phyloP scores from a whole-genome alignment of 306 rosid species.

The Calophaca sinica region DNA sequence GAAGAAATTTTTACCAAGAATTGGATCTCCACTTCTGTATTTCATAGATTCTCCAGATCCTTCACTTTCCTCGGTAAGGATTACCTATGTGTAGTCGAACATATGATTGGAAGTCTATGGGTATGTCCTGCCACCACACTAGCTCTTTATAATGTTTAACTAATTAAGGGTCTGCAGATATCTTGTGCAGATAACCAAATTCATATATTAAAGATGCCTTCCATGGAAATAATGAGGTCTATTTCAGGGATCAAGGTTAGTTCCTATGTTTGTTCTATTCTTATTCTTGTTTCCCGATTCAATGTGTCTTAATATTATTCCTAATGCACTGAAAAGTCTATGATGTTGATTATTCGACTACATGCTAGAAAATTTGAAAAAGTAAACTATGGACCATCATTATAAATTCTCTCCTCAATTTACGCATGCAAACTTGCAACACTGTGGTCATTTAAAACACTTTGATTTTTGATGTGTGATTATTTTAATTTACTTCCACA shows the following conservation, averaged over 20 bases:
- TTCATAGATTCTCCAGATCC: conserved; percentile 85
- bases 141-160: conserved; percentile 50
- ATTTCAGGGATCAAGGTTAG: conserved; percentile 97
- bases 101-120: conserved; percentile 13
- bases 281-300: conserved; percentile 12
- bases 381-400: neutral
- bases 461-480: neutral
- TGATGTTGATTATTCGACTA: conserved; percentile 15
- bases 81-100: conserved; percentile 26
- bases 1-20: conserved; percentile 78
- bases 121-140: conserved; percentile 32
- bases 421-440: conserved; percentile 20
- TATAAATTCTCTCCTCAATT: neutral
- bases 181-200: conserved; percentile 95
- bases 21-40: conserved; percentile 90
- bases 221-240: conserved; percentile 84
- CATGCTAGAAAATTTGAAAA: conserved; percentile 13
- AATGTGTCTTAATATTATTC: conserved; percentile 13
- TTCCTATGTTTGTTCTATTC: conserved; percentile 35
- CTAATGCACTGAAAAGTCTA: conserved; percentile 24
- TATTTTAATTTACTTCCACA: conserved; percentile 31
- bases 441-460: neutral
- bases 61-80: conserved; percentile 77
- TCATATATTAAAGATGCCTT: conserved; percentile 81
- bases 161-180: conserved; percentile 72